Base-by-base conservation (phyloP, 2,329 filamentous ascomycete genomes). In the Passalora sequoiae region DNA sequence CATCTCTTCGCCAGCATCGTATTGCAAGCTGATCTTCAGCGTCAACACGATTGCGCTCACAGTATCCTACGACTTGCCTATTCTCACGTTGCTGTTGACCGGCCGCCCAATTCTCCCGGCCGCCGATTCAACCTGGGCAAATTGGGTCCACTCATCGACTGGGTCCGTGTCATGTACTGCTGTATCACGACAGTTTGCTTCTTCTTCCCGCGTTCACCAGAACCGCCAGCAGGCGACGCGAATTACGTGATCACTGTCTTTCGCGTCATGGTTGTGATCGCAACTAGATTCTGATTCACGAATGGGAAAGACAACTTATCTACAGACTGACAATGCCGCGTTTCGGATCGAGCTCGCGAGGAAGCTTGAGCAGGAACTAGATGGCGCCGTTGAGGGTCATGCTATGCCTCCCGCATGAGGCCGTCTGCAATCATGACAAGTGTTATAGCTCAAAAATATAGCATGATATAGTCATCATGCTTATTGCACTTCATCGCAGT, bases 181-280 rank as follows among this genome's bases (percentile, higher is more conserved):
- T 59, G 58, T 38, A 57, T 77, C 40, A 76, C 73, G 1, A 74
- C 72, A 0, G 65, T 77, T 19, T 76, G 77, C 59, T 77, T 77
- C 67, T 73, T 77, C 55, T 77, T 77, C 51, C 74, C 74, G 0
- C 59, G 60, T 0, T 46, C 44, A 0, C 75, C 74, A 0, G 68
- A 68, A 44, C 74, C 75, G 0, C 49, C 66, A 0, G 56, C 64
- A 0, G 60, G 61, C n/a, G 72, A 77, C 46, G 77, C 77, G 75
- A 78, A 78, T 57, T 78, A 71, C 53, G 75, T 75, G 4, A 76
- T 77, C 51, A 75, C 70, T 1, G 74, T 77, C 1, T 77, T 78
- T 51, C 75, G 72, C 1, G 66, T 77, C 16, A 75, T 77, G 73
- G 49, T 77, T 39, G 61, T 75, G 2, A 64, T 77, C 6, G 65